Percentiles rank a stretch among this genome's conserved stretches.
Conservation (phyloP, 352 stramenopile species). For the Globisporangium uncinulatum region DNA sequence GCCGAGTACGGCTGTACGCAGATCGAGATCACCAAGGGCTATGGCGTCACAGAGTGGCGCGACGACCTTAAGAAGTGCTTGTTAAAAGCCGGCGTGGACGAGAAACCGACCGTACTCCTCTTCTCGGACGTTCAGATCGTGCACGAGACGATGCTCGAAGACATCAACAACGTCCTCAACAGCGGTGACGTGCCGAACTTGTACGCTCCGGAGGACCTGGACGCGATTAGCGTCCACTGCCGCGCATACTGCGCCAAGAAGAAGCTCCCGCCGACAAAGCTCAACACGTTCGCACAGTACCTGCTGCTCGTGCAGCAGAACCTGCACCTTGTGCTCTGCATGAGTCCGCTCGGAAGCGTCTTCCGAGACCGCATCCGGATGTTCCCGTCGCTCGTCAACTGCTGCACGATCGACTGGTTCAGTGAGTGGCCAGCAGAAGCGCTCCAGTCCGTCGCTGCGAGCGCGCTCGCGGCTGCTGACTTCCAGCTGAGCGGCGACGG, state of each 20-base stretch:
- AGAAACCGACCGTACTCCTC: constrained; percentile 92
- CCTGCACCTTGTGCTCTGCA: constrained; percentile 90
- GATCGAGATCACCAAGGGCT: constrained; percentile 94
- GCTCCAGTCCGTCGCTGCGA: constrained; percentile 73
- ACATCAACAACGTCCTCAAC: constrained; percentile 96
- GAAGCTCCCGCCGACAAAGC: constrained; percentile 85
- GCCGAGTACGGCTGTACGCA: constrained; percentile 90
- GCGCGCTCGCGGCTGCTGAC: constrained; percentile 49
- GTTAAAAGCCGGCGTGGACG: constrained; percentile 90
- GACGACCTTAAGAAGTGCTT: constrained; percentile 92
- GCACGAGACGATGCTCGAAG: constrained; percentile 93
- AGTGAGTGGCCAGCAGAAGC: constrained; percentile 83
- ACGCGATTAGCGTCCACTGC: constrained; percentile 89
- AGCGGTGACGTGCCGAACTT: constrained; percentile 93
- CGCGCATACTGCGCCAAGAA: constrained; percentile 90
- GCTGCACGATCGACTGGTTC: constrained; percentile 89
- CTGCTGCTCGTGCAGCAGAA: constrained; percentile 90
- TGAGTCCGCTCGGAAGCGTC: constrained; percentile 86
- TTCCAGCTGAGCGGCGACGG: constrained; percentile 45
- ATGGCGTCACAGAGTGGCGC: constrained; percentile 90
- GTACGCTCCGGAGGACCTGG: constrained; percentile 90
- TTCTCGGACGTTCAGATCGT: constrained; percentile 95
- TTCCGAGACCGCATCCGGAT: constrained; percentile 91
- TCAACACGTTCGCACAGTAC: constrained; percentile 95
- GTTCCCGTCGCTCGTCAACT: constrained; percentile 88